These are phyloP conservation scores for Purpureocillium takamizusanense DNA, from an alignment of 2,329 filamentous ascomycete genomes.

Conservation along the genomic window DNA sequence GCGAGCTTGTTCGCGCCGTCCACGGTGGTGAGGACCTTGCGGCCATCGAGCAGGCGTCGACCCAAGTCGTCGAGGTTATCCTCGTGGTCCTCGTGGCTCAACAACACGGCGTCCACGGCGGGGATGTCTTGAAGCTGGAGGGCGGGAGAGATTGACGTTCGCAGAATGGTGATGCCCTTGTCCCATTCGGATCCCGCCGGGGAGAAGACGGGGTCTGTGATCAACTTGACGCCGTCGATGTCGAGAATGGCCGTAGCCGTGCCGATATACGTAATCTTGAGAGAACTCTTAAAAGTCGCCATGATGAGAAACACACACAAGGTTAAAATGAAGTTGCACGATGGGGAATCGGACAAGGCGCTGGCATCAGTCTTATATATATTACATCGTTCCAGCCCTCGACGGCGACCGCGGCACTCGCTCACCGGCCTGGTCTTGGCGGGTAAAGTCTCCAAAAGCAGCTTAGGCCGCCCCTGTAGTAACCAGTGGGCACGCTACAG, in stretches of 20 bases:
- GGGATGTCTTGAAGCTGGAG: conserved; percentile 28
- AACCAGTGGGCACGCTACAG: no score
- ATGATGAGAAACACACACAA: neutral
- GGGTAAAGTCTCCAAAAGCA: no score
- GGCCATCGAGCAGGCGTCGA: conserved; percentile 34
- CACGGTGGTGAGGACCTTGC: conserved; percentile 33
- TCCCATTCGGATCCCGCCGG: conserved; percentile 25
- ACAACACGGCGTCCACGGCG: conserved; percentile 35
- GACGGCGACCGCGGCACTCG: no score
- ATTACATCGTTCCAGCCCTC: no score
- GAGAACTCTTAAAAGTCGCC: conserved; percentile 8
- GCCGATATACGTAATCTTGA: conserved; percentile 34
- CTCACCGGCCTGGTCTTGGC: no score
- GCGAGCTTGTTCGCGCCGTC: conserved; percentile 34
- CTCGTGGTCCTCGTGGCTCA: conserved; percentile 40
- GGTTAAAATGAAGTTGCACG: no score
- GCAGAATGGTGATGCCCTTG: conserved; percentile 15
- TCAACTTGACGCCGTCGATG: conserved; percentile 28
- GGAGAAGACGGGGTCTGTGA: conserved; percentile 38
- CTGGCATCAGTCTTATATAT: no score
- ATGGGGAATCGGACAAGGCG: no score
- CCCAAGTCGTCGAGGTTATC: conserved; percentile 40
- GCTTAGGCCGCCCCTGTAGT: no score
- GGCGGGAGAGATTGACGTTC: conserved; percentile 21
- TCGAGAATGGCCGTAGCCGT: conserved; percentile 39